These are phyloP conservation scores for Pseudovirgaria hyperparasitica DNA, from an alignment of 2,329 filamentous ascomycete genomes.

Conservation along the genomic window DNA sequence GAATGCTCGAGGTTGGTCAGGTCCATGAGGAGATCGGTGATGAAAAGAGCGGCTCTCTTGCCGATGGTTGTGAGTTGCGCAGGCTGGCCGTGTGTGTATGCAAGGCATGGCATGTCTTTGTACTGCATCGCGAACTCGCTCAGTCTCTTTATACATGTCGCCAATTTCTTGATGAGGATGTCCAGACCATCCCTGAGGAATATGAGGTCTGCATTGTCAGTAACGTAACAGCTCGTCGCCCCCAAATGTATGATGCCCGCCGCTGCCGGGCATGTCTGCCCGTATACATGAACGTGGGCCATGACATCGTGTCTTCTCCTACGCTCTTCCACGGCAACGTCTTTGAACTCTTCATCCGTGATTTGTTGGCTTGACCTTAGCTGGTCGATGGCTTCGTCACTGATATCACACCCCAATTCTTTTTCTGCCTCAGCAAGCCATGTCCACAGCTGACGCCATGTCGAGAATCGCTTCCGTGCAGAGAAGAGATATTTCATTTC, in stretches of 20 bases:
- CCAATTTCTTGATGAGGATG: slow-evolving; percentile 64
- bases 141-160: slow-evolving; percentile 66
- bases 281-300: slow-evolving; percentile 61
- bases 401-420: slow-evolving; percentile 67
- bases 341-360: slow-evolving; percentile 34
- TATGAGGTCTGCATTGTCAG: slow-evolving; percentile 64
- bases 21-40: slow-evolving; percentile 64
- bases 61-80: slow-evolving; percentile 55
- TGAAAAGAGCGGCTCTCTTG: slow-evolving; percentile 59
- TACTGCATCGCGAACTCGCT: slow-evolving; percentile 58
- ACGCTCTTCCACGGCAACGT: slow-evolving; percentile 37
- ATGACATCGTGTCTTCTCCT: slow-evolving; percentile 53
- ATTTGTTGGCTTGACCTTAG: slow-evolving; percentile 33
- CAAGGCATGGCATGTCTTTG: slow-evolving; percentile 60
- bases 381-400: slow-evolving; percentile 43
- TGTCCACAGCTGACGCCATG: slow-evolving; percentile 78
- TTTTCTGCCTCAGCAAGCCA: slow-evolving; percentile 71
- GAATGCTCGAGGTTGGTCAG: slow-evolving; percentile 60
- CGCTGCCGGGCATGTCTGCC: slow-evolving; percentile 58
- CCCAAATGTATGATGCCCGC: slow-evolving; percentile 70
- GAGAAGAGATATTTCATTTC: slow-evolving; percentile 57
- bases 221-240: slow-evolving; percentile 51
- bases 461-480: slow-evolving; percentile 58
- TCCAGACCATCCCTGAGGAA: slow-evolving; percentile 64
- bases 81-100: slow-evolving; percentile 62